Percentiles rank a stretch among this genome's conserved stretches.
Conservation (phyloP, 257 asterid species). For the Petunia secreta region DNA sequence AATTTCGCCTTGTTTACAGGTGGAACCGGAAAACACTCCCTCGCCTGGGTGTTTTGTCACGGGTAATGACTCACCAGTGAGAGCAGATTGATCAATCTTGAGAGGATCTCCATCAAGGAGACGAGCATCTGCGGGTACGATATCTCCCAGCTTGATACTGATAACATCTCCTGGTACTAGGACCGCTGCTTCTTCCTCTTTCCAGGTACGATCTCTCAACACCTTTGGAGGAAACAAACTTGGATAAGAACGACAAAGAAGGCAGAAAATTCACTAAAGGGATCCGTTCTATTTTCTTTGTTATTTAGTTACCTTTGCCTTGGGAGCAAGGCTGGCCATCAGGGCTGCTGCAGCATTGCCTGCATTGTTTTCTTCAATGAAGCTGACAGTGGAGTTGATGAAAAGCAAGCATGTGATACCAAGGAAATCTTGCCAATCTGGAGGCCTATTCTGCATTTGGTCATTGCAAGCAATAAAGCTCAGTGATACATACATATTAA, state of each 20-base stretch:
- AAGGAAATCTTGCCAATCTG: conserved; percentile 62
- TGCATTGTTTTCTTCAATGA: conserved; percentile 72
- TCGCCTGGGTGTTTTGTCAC: conserved; percentile 55
- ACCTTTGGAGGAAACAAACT: conserved; percentile 39
- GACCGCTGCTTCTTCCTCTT: conserved; percentile 66
- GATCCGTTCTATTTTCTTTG: not conserved
- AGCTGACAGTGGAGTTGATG: conserved; percentile 71
- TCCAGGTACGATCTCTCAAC: conserved; percentile 64
- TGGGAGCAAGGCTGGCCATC: conserved; percentile 81
- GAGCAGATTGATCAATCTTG: conserved; percentile 73
- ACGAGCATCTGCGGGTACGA: conserved; percentile 85
- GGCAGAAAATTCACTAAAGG: not conserved
- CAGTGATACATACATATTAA: not conserved
- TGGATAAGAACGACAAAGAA: not conserved
- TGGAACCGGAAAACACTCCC: conserved; percentile 59
- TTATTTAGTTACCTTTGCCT: conserved; percentile 49
- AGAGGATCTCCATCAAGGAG: conserved; percentile 73
- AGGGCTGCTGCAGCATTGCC: conserved; percentile 83
- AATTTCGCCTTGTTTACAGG: conserved; percentile 64
- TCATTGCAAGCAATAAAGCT: not conserved
- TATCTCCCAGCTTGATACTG: conserved; percentile 73
- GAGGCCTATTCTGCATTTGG: conserved; percentile 43
- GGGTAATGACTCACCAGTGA: conserved; percentile 60
- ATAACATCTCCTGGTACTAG: conserved; percentile 76
- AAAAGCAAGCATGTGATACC: conserved; percentile 58